Evolutionary conservation across 2,329 filamentous ascomycete species (phyloP).

Genomic region (Lasiodiplodia citricola): DNA sequence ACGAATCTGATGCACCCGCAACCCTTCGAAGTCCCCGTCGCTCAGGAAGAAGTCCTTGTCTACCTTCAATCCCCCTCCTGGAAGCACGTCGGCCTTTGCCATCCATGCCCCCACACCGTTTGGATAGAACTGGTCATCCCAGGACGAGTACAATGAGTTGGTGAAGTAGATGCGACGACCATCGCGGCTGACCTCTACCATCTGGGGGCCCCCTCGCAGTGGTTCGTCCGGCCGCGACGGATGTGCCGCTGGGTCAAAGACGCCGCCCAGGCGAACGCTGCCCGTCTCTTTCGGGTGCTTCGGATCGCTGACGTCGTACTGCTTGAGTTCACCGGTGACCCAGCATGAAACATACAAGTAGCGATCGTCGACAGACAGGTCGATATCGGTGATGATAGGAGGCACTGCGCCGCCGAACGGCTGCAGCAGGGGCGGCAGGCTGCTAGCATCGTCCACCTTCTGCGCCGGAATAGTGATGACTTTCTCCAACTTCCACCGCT

Average conservation of each 20-base stretch:
- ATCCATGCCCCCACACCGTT: neutral
- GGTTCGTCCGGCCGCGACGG: neutral
- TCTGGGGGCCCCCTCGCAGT: neutral
- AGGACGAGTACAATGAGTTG: neutral
- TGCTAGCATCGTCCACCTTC: neutral
- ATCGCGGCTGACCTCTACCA: conserved; percentile 8
- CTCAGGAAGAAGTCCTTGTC: neutral
- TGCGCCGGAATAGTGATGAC: conserved; percentile 6
- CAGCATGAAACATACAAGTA: neutral
- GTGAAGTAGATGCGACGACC: conserved; percentile 1
- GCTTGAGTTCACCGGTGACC: conserved; percentile 3
- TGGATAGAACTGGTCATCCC: conserved; percentile 1
- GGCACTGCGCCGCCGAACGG: neutral
- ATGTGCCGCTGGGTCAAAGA: neutral
- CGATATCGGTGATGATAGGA: conserved; percentile 5
- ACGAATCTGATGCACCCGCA: conserved; percentile 1
- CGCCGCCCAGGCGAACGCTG: neutral
- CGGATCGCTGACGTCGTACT: conserved; percentile 2
- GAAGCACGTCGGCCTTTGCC: conserved; percentile 1
- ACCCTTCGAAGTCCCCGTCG: neutral
- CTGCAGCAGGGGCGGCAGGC: conserved; percentile 3
- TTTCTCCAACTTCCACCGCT: conserved; percentile 4
- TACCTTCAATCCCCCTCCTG: neutral
- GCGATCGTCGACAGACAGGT: neutral
- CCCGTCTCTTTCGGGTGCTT: neutral